A percentile compares a stretch with the other conserved stretches of the same genome.
These are phyloP conservation scores for Thelonectria blattea DNA, from an alignment of 2,329 filamentous ascomycete genomes.

Conservation along the genomic window DNA sequence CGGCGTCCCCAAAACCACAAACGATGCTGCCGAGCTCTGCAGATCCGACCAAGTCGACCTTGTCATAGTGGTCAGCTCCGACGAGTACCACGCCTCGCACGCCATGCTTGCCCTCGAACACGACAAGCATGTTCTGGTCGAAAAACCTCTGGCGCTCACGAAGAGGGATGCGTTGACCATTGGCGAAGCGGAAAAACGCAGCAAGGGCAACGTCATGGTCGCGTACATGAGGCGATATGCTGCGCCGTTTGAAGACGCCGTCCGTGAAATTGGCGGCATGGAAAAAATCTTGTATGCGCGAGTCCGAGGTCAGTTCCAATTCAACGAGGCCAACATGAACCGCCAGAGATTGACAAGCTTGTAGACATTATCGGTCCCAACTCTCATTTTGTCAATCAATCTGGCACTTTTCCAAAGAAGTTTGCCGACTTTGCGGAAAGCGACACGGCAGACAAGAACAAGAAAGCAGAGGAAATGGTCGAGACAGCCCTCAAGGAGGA, in stretches of 20 bases:
- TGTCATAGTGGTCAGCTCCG: slow-evolving; percentile 58
- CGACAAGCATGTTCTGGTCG: slow-evolving; percentile 64
- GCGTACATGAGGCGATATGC: slow-evolving; percentile 67
- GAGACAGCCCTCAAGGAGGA: not conserved
- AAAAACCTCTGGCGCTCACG: slow-evolving; percentile 62
- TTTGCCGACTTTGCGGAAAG: slow-evolving; percentile 31
- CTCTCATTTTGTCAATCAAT: slow-evolving; percentile 24
- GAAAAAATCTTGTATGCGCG: slow-evolving; percentile 60
- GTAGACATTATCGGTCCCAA: not conserved
- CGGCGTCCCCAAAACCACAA: slow-evolving; percentile 42
- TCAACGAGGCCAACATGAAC: not conserved
- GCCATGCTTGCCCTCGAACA: slow-evolving; percentile 56
- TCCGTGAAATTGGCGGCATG: slow-evolving; percentile 55
- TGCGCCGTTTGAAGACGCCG: slow-evolving; percentile 54
- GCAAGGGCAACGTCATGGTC: slow-evolving; percentile 56
- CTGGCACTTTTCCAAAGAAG: slow-evolving; percentile 51
- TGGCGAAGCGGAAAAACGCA: slow-evolving; percentile 52
- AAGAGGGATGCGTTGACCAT: slow-evolving; percentile 53
- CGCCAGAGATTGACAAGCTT: not conserved
- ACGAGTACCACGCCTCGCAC: slow-evolving; percentile 59
- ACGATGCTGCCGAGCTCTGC: slow-evolving; percentile 37
- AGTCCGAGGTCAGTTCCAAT: slow-evolving; percentile 57
- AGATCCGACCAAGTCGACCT: slow-evolving; percentile 48
- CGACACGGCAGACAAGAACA: not conserved
- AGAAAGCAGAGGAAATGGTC: not conserved